A percentile compares a stretch with the other conserved stretches of the same genome.
These are phyloP conservation scores for Alternaria sp. DNA, from an alignment of 2,329 filamentous ascomycete species.

Conservation along the genomic window DNA sequence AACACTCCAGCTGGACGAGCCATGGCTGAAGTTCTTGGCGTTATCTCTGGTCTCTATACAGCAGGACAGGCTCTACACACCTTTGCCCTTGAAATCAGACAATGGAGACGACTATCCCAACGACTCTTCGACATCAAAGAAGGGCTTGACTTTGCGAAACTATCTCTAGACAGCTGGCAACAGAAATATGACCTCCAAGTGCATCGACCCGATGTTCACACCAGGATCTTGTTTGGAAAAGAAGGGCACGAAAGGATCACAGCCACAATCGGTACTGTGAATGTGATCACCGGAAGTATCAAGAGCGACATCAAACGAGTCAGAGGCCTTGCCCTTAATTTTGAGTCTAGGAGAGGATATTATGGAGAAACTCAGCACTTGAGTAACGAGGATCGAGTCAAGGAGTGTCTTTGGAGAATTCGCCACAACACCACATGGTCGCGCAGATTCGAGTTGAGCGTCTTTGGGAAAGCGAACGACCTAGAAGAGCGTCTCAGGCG, in stretches of 20 bases:
- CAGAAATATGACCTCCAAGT: slow-evolving; percentile 29
- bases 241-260: slow-evolving; percentile 26
- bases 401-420: slow-evolving; percentile 27
- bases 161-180: slow-evolving; percentile 31
- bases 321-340: slow-evolving; percentile 25
- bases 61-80: slow-evolving; percentile 21
- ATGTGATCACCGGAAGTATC: slow-evolving; percentile 14
- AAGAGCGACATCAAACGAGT: slow-evolving; percentile 22
- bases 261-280: slow-evolving; percentile 21
- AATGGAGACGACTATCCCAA: slow-evolving; percentile 28
- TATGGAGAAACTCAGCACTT: slow-evolving; percentile 2
- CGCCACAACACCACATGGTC: slow-evolving; percentile 25
- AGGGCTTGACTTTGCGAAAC: slow-evolving; percentile 23
- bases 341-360: slow-evolving; percentile 1
- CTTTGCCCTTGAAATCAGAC: slow-evolving; percentile 25
- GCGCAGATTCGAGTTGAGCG: slow-evolving; percentile 27
- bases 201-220: slow-evolving; percentile 24
- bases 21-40: slow-evolving; percentile 30
- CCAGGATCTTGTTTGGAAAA: slow-evolving; percentile 30
- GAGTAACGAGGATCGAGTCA: slow-evolving; percentile 19
- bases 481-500: slow-evolving; percentile 24
- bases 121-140: slow-evolving; percentile 32
- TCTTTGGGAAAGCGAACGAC: slow-evolving; percentile 22
- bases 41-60: slow-evolving; percentile 24
- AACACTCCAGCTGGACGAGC: neutral